Evolutionary conservation across 1,284 basidiomycete species (phyloP).

Genomic region (Schizophyllum amplum): DNA sequence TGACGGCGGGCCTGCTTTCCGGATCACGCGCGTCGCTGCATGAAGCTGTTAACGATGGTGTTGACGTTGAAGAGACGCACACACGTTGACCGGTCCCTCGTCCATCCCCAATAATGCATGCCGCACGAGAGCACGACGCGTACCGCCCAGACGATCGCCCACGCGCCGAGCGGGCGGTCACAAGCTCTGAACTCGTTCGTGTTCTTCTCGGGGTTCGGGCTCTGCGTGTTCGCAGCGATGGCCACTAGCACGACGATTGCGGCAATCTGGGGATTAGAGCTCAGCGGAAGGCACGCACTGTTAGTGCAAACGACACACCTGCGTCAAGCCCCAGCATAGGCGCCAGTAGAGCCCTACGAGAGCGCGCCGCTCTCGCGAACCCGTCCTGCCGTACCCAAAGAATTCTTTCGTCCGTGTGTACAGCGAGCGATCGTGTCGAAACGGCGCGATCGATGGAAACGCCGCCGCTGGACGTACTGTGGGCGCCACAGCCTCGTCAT

Average conservation of each 20-base stretch:
- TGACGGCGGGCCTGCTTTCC: neutral
- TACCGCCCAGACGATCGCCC: conserved; percentile 63
- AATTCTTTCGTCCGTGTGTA: conserved; percentile 31
- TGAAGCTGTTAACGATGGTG: conserved; percentile 1
- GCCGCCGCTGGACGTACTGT: neutral
- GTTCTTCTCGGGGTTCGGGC: conserved; percentile 23
- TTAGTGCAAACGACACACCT: conserved; percentile 34
- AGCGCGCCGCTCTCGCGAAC: conserved; percentile 46
- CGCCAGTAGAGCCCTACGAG: conserved; percentile 51
- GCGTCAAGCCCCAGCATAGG: conserved; percentile 43
- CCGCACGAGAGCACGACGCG: conserved; percentile 44
- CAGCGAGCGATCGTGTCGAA: conserved; percentile 16
- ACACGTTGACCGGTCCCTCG: conserved; percentile 36
- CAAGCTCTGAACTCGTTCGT: conserved; percentile 59
- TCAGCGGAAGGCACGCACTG: neutral
- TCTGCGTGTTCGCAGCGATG: conserved; percentile 40
- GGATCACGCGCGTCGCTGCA: conserved; percentile 2
- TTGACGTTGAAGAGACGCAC: conserved; percentile 12
- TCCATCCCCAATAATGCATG: conserved; percentile 56
- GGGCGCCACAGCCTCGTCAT: neutral
- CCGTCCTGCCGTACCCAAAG: conserved; percentile 47
- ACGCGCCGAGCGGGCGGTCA: conserved; percentile 57
- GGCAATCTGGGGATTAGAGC: conserved; percentile 31
- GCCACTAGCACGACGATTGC: conserved; percentile 47
- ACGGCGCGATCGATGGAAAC: neutral